Percentiles rank a stretch among this genome's conserved stretches.
phyloP scores from a whole-genome alignment of 75 land plant species.

The Larix kaempferi region DNA sequence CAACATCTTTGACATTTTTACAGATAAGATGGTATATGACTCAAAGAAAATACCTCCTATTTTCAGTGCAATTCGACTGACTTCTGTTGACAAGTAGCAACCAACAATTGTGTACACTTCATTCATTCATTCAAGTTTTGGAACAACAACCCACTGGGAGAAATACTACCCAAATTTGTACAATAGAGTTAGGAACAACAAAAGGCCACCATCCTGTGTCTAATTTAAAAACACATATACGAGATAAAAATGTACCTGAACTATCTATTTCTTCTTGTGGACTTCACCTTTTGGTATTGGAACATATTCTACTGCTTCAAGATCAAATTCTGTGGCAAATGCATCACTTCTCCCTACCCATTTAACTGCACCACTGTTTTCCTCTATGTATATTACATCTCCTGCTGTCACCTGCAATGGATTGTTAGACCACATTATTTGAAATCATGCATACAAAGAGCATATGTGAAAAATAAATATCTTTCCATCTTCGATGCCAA shows the following conservation, averaged over 20 bases:
- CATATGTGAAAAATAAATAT: background rate
- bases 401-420: constrained; percentile 88
- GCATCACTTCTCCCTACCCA: constrained; percentile 99
- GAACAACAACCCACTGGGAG: background rate
- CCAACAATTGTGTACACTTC: no score
- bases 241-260: constrained; percentile 53
- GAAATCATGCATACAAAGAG: background rate
- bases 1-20: no score
- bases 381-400: constrained; percentile 98
- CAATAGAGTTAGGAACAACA: background rate
- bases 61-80: no score
- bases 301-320: constrained; percentile 99
- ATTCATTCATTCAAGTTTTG: no score
- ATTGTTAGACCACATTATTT: background rate
- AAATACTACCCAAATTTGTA: background rate
- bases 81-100: no score
- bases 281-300: constrained; percentile 99
- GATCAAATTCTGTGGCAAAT: constrained; percentile 98
- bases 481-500: background rate
- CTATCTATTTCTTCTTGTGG: constrained; percentile 98
- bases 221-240: background rate
- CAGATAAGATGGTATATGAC: no score
- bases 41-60: no score
- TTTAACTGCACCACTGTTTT: constrained; percentile 98
- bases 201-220: background rate